phyloP scores from a whole-genome alignment of 2,329 filamentous ascomycete species.

The Biscogniauxia sp. region DNA sequence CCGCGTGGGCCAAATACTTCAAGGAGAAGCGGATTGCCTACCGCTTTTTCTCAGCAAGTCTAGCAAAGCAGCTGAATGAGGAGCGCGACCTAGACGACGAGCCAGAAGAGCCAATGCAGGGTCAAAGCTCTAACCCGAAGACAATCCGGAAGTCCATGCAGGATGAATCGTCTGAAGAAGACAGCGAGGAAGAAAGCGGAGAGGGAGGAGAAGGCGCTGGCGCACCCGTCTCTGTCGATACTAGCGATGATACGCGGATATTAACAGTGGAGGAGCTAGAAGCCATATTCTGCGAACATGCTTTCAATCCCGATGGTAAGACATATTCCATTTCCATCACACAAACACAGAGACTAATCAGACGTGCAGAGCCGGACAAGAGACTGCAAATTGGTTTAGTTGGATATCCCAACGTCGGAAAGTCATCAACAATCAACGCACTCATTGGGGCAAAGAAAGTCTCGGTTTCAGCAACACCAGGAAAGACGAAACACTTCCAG shows the following conservation, averaged over 20 bases:
- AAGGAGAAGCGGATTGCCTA: slow-evolving; percentile 78
- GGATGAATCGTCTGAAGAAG: slow-evolving; percentile 28
- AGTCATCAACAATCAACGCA: slow-evolving; percentile 98
- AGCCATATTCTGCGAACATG: slow-evolving; percentile 77
- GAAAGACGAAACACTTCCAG: slow-evolving; percentile 99
- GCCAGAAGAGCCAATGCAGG: slow-evolving; percentile 37
- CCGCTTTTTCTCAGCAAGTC: slow-evolving; percentile 90
- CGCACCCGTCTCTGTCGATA: slow-evolving; percentile 38
- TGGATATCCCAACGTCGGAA: slow-evolving; percentile 97
- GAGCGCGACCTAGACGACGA: slow-evolving; percentile 56
- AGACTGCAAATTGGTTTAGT: slow-evolving; percentile 92
- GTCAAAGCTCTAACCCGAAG: slow-evolving; percentile 31
- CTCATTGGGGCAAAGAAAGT: slow-evolving; percentile 99
- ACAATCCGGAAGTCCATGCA: slow-evolving; percentile 26
- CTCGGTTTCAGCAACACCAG: slow-evolving; percentile 92
- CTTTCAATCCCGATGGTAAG: slow-evolving; percentile 55
- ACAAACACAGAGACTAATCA: slow-evolving; percentile 20
- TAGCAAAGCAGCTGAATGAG: slow-evolving; percentile 89
- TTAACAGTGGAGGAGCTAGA: slow-evolving; percentile 92
- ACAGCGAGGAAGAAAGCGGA: slow-evolving; percentile 35
- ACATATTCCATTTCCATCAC: not conserved
- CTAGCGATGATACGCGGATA: slow-evolving; percentile 69
- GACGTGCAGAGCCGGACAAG: slow-evolving; percentile 41
- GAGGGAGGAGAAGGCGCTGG: slow-evolving; percentile 36
- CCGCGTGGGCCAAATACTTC: slow-evolving; percentile 84